Evolutionary conservation across 352 stramenopile genomes (phyloP), one percentile per base, ranked within the genome.

Genomic region (Globisporangium nagaii): DNA sequence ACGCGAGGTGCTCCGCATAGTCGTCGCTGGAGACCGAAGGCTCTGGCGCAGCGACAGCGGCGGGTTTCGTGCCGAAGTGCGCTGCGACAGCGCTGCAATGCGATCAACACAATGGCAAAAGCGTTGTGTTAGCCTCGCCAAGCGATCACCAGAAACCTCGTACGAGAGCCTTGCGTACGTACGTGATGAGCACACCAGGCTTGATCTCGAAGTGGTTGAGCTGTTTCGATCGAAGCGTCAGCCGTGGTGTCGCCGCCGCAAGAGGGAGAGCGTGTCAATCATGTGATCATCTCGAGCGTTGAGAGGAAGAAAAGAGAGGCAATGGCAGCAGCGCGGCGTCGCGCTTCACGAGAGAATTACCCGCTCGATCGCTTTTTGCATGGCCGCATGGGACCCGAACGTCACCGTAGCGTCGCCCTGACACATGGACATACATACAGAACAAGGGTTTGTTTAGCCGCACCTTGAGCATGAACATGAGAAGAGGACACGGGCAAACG

Each of bases 131-230:
- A 37, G n/a, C 11, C 15, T 36, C 13, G n/a, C 28, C 28, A 8
- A 20, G 24, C 17, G 22, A 15, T 19, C 34, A 13, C 5, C 15
- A 25, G 22, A 11, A 31, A 22, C 22, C 2, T 8, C 37, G 15
- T 15, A 15, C 19, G 8, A 13, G 4, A 42, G 36, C 10, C 10
- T 24, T 15, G 6, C 6, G 6, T 19, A 32, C 66, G 27, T 75
- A 94, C 84, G 75, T 92, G 68, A 94, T 88, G 27, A 83, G 62
- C 22, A 94, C 79, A 22, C 81, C 84, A 7, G 84, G 84, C 57
- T 92, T 94, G 68, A 94, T 77, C 75, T 94, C 81, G 30, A 88
- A 86, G 48, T 82, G 68, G 43, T 92, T 71, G 35, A 94, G 51
- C 84, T 93, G 60, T 17, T 25, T 22, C 4, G 35, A 25, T 49